These are phyloP conservation scores for Alternaria consortialis DNA, from an alignment of 2,329 filamentous ascomycete genomes.

Conservation along the genomic window DNA sequence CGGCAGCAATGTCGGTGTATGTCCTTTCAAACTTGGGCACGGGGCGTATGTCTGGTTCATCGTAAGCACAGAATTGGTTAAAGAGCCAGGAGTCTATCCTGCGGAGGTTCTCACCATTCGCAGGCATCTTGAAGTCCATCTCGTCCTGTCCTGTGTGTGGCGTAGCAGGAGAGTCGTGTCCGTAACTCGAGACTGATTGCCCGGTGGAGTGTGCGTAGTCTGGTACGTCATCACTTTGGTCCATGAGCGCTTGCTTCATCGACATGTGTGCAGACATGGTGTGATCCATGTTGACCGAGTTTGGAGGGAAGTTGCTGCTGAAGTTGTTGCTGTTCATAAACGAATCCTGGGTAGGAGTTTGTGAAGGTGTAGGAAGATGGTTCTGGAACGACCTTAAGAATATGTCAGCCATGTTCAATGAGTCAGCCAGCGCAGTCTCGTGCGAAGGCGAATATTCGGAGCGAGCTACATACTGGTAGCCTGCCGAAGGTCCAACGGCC, in stretches of 20 bases:
- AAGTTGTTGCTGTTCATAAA: conserved; percentile 58
- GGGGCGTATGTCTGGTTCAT: conserved; percentile 62
- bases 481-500: conserved; percentile 34
- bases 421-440: conserved; percentile 46
- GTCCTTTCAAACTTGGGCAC: conserved; percentile 83
- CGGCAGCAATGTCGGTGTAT: conserved; percentile 83
- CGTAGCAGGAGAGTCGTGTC: conserved; percentile 68
- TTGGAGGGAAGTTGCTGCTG: conserved; percentile 57
- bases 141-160: conserved; percentile 66
- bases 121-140: conserved; percentile 61
- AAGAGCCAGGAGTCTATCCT: conserved; percentile 58
- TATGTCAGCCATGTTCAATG: conserved; percentile 46
- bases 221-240: conserved; percentile 60
- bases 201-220: conserved; percentile 64
- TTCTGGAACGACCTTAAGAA: conserved; percentile 56
- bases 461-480: conserved; percentile 57
- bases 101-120: conserved; percentile 62
- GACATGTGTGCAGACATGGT: conserved; percentile 64
- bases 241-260: conserved; percentile 67
- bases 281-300: conserved; percentile 53
- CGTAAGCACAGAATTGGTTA: conserved; percentile 73
- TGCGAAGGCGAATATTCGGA: conserved; percentile 56
- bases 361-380: conserved; percentile 64
- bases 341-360: conserved; percentile 62
- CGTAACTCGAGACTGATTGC: conserved; percentile 68